Evolutionary conservation across 2,329 filamentous ascomycete genomes (phyloP).

Genomic region (Sporothrix dimorphospora): DNA sequence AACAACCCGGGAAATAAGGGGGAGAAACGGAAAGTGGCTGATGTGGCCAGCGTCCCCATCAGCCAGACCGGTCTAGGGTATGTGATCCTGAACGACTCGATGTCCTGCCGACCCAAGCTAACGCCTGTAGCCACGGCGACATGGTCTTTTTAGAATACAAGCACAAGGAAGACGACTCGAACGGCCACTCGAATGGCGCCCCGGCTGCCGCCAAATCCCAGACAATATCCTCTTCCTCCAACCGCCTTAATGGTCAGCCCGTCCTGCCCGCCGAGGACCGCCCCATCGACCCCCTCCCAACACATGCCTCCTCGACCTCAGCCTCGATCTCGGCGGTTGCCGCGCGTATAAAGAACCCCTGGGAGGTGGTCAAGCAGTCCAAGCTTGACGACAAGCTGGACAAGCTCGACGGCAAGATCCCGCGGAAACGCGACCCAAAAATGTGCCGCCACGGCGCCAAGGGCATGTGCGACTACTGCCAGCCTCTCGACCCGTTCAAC

Average conservation of each 20-base stretch:
- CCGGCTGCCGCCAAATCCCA: constrained; percentile 39
- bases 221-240: constrained; percentile 57
- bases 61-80: constrained; percentile 64
- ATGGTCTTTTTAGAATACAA: constrained; percentile 86
- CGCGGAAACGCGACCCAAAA: constrained; percentile 70
- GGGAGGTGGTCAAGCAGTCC: constrained; percentile 90
- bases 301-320: background rate
- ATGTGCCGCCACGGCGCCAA: constrained; percentile 97
- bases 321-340: constrained; percentile 49
- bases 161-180: constrained; percentile 54
- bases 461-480: constrained; percentile 99
- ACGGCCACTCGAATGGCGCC: constrained; percentile 46
- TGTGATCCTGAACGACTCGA: constrained; percentile 29
- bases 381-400: constrained; percentile 85
- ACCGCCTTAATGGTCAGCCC: constrained; percentile 77
- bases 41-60: constrained; percentile 60
- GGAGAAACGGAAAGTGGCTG: constrained; percentile 61
- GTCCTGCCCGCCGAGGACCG: constrained; percentile 70
- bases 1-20: constrained; percentile 59
- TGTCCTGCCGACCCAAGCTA: background rate
- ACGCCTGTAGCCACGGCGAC: constrained; percentile 74
- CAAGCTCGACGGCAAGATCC: constrained; percentile 86
- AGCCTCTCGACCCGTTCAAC: constrained; percentile 93
- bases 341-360: constrained; percentile 78
- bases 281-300: constrained; percentile 61